Evolutionary conservation across 2,329 filamentous ascomycete species (phyloP), one percentile per base, ranked within the genome.

Genomic region (Cyphellophora europaea): DNA sequence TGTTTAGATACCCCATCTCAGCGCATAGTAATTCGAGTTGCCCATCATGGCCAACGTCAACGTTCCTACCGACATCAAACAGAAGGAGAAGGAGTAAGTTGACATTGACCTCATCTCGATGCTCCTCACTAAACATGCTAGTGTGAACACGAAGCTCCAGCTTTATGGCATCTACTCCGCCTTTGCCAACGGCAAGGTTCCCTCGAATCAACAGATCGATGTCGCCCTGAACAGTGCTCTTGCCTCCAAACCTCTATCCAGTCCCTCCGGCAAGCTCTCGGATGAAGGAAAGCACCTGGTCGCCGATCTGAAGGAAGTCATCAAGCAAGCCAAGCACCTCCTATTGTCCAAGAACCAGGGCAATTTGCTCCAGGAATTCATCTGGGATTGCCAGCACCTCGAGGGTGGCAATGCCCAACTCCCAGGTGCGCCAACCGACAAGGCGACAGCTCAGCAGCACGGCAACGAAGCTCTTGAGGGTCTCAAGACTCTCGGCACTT

Each of bases 131-230:
- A 8, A 3, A 17, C 17, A 4, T 6, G 10, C 15, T 54, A 75
- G 94, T 58, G 80, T 96, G 63, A 91, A 91, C 63, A 77, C 79
- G 57, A 98, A 98, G 69, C 78, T 98, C 33, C 88, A 95, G 63
- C 64, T 96, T 23, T 98, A 93, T 54, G 91, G 35, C n/a, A 41
- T 23, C 19, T 18, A 16, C 30, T 63, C 58, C 69, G 89, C 87
- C 34, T 95, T 96, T 60, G 71, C 82, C 55, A 74, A 78, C 49
- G 88, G 88, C 67, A 96, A 95, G 61, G 79, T 88, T 30, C 89
- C 89, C 44, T 93, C 88, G 52, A 95, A 95, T 62, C 84, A 89
- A 52, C 88, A 95, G 67, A 93, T 95, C 58, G 91, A 96, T 65
- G 72, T 95, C 32, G 88, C 91, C 17, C 64, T 98, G 56, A 96